Evolutionary conservation across 208 protist species (phyloP).

Genomic region (Crithidia thermophila): DNA sequence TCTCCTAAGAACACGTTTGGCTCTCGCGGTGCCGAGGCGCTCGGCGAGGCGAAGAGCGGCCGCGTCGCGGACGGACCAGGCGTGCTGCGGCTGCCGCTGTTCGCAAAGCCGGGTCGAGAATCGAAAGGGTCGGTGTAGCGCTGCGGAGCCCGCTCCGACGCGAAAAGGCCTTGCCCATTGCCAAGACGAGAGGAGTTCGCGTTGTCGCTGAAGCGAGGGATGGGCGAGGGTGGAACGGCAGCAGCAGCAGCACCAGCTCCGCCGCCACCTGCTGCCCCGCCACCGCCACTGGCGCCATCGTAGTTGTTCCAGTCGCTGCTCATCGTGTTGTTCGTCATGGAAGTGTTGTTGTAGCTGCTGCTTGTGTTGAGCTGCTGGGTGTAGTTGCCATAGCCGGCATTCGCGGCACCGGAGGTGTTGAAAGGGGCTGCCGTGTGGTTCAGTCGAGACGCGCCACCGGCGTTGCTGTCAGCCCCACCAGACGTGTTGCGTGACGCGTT

Average conservation of each 20-base stretch:
- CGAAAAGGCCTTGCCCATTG: neutral
- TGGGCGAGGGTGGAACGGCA: constrained; percentile 19
- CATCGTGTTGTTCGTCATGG: constrained; percentile 31
- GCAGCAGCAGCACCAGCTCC: no score
- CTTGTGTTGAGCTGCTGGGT: neutral
- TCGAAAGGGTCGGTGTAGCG: constrained; percentile 1
- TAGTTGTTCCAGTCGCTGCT: constrained; percentile 11
- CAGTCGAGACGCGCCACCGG: neutral
- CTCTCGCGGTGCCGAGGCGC: constrained; percentile 17
- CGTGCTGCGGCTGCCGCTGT: constrained; percentile 6
- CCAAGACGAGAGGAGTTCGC: neutral
- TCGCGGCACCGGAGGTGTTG: neutral
- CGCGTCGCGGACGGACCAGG: constrained; percentile 19
- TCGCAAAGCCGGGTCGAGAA: neutral
- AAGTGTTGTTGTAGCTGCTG: constrained; percentile 30
- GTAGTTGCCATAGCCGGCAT: neutral
- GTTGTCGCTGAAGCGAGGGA: constrained; percentile 11
- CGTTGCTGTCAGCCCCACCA: neutral
- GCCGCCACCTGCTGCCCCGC: no score
- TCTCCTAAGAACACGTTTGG: constrained; percentile 18
- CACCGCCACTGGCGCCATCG: neutral
- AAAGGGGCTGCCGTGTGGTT: constrained; percentile 15
- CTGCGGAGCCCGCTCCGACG: neutral
- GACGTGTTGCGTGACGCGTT: constrained; percentile 13
- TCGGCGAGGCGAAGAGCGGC: constrained; percentile 28